phyloP scores from a whole-genome alignment of 306 rosid genomes.

The Hippophae tibetana region DNA sequence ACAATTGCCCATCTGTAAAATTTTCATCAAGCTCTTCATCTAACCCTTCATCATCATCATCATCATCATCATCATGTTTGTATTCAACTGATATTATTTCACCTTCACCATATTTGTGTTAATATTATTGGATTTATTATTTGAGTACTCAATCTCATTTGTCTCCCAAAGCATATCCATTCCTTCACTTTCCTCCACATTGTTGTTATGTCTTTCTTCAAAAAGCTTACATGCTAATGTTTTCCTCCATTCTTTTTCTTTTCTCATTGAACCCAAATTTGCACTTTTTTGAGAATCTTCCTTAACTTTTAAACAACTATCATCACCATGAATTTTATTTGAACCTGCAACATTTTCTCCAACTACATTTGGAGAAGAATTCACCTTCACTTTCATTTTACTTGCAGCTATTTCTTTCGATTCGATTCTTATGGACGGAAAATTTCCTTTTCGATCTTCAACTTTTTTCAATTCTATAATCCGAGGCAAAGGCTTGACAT shows the following conservation, averaged over 20 bases:
- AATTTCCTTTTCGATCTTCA: constrained; percentile 29
- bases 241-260: constrained; percentile 90
- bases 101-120: constrained; percentile 41
- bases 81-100: constrained; percentile 4
- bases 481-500: constrained; percentile 11
- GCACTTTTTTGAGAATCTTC: constrained; percentile 16
- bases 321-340: constrained; percentile 12
- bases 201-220: constrained; percentile 59
- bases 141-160: constrained; percentile 35
- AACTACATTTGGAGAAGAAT: constrained; percentile 21
- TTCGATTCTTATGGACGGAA: constrained; percentile 24
- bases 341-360: constrained; percentile 28
- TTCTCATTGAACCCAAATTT: constrained; percentile 70
- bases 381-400: constrained; percentile 18
- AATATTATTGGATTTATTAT: constrained; percentile 19
- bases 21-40: constrained; percentile 5
- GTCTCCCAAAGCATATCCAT: constrained; percentile 99
- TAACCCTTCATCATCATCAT: constrained; percentile 27
- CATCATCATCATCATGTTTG: constrained; percentile 32
- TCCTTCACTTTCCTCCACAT: constrained; percentile 44
- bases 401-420: constrained; percentile 26
- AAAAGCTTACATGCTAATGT: constrained; percentile 87
- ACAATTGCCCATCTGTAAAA: constrained; percentile 32
- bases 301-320: constrained; percentile 18
- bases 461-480: constrained; percentile 41